phyloP scores from a whole-genome alignment of 73 alveolate genomes.

The Loxodes magnus region DNA sequence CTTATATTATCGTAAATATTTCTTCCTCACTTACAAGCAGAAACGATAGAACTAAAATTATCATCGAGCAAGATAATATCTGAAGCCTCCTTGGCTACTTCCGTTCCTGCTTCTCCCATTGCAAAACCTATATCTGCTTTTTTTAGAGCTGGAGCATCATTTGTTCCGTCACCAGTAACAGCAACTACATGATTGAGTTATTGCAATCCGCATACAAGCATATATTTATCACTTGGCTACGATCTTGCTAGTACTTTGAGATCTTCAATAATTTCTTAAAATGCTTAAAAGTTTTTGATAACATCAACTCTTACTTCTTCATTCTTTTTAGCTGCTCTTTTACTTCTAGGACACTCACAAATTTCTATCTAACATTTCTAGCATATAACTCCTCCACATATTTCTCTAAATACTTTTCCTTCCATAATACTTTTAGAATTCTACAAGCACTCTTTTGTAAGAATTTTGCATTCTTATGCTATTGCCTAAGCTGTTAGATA shows the following conservation, averaged over 20 bases:
- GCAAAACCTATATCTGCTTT: conserved; percentile 94
- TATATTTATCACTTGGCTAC: conserved; percentile 78
- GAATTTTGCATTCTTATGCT: conserved; percentile 77
- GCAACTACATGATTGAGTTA: conserved; percentile 81
- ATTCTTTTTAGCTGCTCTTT: conserved; percentile 27
- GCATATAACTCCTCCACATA: conserved; percentile 56
- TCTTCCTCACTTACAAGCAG: conserved; percentile 79
- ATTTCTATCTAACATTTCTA: conserved; percentile 33
- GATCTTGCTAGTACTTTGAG: conserved; percentile 86
- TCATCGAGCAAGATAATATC: conserved; percentile 90
- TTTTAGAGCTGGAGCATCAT: conserved; percentile 96
- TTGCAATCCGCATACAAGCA: conserved; percentile 75
- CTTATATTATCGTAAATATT: conserved; percentile 70
- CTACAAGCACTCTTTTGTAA: conserved; percentile 36
- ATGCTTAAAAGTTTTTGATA: conserved; percentile 41
- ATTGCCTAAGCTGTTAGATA: conserved; percentile 79
- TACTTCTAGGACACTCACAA: conserved; percentile 14
- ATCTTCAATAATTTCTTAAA: conserved; percentile 63
- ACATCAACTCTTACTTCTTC: conserved; percentile 16
- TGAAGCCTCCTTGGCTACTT: conserved; percentile 92
- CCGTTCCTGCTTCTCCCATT: conserved; percentile 95
- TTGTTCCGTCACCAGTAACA: conserved; percentile 97
- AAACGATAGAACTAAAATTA: conserved; percentile 83
- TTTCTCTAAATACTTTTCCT: conserved; percentile 66
- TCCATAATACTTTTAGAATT: conserved; percentile 44